These are phyloP conservation scores for Wickerhamomyces chambardii DNA, from an alignment of 805 yeast genomes.

Conservation along the genomic window DNA sequence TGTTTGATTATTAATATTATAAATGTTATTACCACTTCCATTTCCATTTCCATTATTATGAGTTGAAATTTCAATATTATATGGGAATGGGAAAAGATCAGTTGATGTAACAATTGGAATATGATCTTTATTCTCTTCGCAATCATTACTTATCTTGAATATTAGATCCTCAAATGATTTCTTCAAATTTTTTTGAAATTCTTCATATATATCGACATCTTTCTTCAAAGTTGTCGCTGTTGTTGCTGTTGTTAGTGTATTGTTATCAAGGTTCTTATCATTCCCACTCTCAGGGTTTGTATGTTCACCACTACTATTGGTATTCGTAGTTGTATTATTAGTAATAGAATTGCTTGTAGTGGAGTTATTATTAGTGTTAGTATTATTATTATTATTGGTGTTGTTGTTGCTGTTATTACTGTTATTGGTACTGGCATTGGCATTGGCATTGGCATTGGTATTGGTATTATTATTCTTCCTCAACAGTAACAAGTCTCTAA, in stretches of 20 bases:
- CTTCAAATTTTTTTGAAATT: slow-evolving; percentile 15
- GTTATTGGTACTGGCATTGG: too few species aligned
- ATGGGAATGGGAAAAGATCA: slow-evolving; percentile 60
- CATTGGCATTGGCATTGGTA: not conserved
- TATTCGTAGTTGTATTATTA: not conserved
- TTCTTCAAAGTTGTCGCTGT: too few species aligned
- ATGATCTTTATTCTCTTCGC: slow-evolving; percentile 50
- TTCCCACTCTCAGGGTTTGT: too few species aligned
- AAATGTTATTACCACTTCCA: slow-evolving; percentile 29
- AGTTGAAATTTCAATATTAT: slow-evolving; percentile 24
- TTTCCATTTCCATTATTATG: slow-evolving; percentile 13
- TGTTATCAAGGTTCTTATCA: too few species aligned
- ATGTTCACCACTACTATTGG: too few species aligned
- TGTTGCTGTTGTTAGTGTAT: too few species aligned
- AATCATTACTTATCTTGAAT: slow-evolving; percentile 37
- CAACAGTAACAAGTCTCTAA: not conserved
- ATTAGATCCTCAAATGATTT: slow-evolving; percentile 32
- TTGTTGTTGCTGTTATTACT: slow-evolving; percentile 5
- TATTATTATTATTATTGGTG: not conserved
- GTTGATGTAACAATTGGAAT: slow-evolving; percentile 68
- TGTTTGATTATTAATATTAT: too few species aligned
- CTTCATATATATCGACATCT: not conserved
- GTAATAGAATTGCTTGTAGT: slow-evolving; percentile 4
- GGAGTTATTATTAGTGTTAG: not conserved
- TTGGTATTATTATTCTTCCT: not conserved